phyloP scores from a whole-genome alignment of 208 protist species.

The Trichomonas gallinae region DNA sequence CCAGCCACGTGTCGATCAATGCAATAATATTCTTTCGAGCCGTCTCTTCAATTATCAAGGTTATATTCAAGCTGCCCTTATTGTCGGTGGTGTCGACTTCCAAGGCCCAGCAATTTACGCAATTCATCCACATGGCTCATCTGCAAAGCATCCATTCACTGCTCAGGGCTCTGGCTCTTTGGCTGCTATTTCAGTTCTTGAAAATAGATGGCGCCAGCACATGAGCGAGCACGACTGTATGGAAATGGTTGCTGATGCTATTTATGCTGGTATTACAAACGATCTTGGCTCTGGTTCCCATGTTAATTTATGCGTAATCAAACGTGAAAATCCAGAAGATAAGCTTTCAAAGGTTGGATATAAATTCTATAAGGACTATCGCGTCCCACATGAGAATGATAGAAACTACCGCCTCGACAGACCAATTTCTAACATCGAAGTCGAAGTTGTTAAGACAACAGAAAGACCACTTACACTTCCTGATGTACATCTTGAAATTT shows the following conservation, averaged over 20 bases:
- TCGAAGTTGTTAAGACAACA: background rate
- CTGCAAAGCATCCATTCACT: constrained; percentile 86
- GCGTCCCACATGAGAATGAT: background rate
- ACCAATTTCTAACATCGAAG: background rate
- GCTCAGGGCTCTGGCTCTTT: constrained; percentile 98
- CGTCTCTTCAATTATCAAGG: constrained; percentile 93
- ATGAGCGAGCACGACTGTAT: constrained; percentile 84
- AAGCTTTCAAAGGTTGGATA: background rate
- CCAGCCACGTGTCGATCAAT: constrained; percentile 73
- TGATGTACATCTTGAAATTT: constrained; percentile 6
- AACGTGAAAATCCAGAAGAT: constrained; percentile 29
- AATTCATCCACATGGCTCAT: constrained; percentile 90
- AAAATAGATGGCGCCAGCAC: constrained; percentile 75
- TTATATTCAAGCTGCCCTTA: constrained; percentile 88
- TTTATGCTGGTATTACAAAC: constrained; percentile 94
- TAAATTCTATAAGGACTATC: background rate
- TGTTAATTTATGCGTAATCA: constrained; percentile 95
- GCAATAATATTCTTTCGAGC: constrained; percentile 84
- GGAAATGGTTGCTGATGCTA: constrained; percentile 61
- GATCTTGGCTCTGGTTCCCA: constrained; percentile 96
- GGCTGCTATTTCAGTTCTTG: constrained; percentile 93
- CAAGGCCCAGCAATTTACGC: constrained; percentile 77
- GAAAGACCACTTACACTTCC: background rate
- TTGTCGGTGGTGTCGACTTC: constrained; percentile 94
- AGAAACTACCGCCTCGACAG: background rate